A percentile compares a stretch with the other conserved stretches of the same genome.
phyloP scores from a whole-genome alignment of 106 monocot species.

The Ottelia alismoides region DNA sequence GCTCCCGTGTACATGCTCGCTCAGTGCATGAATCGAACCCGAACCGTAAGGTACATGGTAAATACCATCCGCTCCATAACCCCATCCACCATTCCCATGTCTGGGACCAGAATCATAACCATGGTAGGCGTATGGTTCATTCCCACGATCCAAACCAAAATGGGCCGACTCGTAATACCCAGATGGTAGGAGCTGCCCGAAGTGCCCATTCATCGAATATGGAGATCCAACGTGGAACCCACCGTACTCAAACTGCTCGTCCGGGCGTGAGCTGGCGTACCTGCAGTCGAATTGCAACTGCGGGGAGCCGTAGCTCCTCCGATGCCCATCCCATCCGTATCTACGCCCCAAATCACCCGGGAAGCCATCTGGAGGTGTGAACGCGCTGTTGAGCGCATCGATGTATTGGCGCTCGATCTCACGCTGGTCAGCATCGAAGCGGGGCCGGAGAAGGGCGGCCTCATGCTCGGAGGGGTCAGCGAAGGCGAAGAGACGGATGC shows the following conservation, averaged over 20 bases:
- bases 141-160: no score
- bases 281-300: neutral
- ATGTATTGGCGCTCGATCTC: constrained; percentile 72
- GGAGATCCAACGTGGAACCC: constrained; percentile 18
- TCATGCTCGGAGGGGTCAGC: constrained; percentile 31
- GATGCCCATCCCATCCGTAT: neutral
- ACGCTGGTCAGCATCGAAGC: constrained; percentile 40
- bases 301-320: neutral
- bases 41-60: no score
- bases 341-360: constrained; percentile 8
- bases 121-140: no score
- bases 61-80: no score
- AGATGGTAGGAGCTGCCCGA: no score
- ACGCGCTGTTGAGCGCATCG: constrained; percentile 73
- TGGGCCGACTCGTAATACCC: no score
- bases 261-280: constrained; percentile 19
- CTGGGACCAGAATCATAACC: no score
- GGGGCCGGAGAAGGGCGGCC: no score
- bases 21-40: no score
- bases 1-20: no score
- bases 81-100: no score
- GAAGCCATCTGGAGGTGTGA: constrained; percentile 20
- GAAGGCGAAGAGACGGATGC: constrained; percentile 65
- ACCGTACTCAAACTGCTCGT: constrained; percentile 5
- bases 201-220: constrained; percentile 17